Conservation (phyloP, 2,329 filamentous ascomycete genomes). For the Fusarium cyanostomum region DNA sequence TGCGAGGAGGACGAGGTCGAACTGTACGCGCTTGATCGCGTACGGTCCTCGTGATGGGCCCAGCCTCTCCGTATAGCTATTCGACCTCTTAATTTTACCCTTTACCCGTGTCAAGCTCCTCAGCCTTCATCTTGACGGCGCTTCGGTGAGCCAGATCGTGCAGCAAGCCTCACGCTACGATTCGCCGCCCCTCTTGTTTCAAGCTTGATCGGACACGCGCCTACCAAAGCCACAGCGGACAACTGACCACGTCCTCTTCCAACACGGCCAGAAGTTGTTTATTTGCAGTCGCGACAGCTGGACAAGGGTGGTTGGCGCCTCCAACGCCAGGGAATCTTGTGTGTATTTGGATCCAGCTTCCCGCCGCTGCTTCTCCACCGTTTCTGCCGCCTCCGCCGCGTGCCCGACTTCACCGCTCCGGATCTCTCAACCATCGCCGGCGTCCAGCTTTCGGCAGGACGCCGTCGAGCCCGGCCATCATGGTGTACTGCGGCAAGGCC, state of each 20-base stretch:
- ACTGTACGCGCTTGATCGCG: conserved; percentile 29
- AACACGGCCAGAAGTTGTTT: not conserved
- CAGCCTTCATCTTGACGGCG: conserved; percentile 4
- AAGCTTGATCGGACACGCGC: conserved; percentile 8
- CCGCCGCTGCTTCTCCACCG: conserved; percentile 13
- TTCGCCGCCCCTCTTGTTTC: conserved; percentile 22
- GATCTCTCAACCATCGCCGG: conserved; percentile 16
- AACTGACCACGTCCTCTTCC: conserved; percentile 8
- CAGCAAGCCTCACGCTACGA: conserved; percentile 2
- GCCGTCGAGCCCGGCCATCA: conserved; percentile 38
- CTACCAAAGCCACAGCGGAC: conserved; percentile 2
- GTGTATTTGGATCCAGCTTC: conserved; percentile 7
- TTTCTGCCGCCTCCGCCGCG: conserved; percentile 1
- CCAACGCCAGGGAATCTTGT: not conserved
- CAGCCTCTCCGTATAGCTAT: conserved; percentile 22
- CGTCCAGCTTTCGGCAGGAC: conserved; percentile 18
- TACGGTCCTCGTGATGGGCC: conserved; percentile 37
- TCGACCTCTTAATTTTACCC: conserved; percentile 2
- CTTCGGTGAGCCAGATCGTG: conserved; percentile 7
- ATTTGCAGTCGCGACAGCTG: conserved; percentile 1
- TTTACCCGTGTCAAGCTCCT: not conserved
- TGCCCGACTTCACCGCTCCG: conserved; percentile 13
- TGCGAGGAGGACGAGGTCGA: conserved; percentile 20
- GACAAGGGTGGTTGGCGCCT: not conserved
- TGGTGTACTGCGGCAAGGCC: conserved; percentile 68